Conservation (phyloP, 1,139 yeast genomes). For the Ashbya aceris region DNA sequence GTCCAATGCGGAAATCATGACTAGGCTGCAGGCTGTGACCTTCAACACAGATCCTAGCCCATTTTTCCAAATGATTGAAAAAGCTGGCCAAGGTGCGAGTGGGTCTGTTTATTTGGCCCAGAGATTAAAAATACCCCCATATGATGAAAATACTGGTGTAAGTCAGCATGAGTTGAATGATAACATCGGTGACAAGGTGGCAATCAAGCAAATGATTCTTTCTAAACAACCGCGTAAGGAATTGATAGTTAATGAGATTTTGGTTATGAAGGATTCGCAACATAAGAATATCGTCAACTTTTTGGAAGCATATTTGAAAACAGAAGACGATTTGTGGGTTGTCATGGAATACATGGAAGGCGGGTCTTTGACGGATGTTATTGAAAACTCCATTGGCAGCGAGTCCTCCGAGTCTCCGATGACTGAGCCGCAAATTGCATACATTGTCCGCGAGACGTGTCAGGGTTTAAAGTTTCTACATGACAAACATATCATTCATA, state of each 20-base stretch:
- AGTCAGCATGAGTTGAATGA: conserved; percentile 12
- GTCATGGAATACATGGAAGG: conserved; percentile 96
- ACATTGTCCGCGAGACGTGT: conserved; percentile 84
- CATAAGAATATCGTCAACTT: conserved; percentile 92
- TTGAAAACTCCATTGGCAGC: conserved; percentile 52
- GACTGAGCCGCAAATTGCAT: conserved; percentile 73
- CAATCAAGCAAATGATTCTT: conserved; percentile 92
- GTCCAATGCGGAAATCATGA: conserved; percentile 80
- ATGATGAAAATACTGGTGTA: conserved; percentile 9
- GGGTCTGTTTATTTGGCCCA: conserved; percentile 92
- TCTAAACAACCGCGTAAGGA: conserved; percentile 93
- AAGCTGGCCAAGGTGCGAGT: conserved; percentile 99
- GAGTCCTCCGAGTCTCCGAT: conserved; percentile 31
- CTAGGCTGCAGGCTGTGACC: conserved; percentile 76
- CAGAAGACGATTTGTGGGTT: conserved; percentile 68
- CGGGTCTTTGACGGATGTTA: conserved; percentile 81
- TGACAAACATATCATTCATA: conserved; percentile 82
- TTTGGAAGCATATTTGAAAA: conserved; percentile 73
- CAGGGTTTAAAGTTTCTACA: conserved; percentile 89
- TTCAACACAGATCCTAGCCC: conserved; percentile 77
- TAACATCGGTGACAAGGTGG: conserved; percentile 48
- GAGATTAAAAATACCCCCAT: conserved; percentile 37
- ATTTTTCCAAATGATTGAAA: conserved; percentile 76
- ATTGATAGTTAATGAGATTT: conserved; percentile 82
- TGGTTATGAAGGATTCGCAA: conserved; percentile 89